Evolutionary conservation across 169 alveolate genomes (phyloP).

Genomic region (Plasmodium inui): DNA sequence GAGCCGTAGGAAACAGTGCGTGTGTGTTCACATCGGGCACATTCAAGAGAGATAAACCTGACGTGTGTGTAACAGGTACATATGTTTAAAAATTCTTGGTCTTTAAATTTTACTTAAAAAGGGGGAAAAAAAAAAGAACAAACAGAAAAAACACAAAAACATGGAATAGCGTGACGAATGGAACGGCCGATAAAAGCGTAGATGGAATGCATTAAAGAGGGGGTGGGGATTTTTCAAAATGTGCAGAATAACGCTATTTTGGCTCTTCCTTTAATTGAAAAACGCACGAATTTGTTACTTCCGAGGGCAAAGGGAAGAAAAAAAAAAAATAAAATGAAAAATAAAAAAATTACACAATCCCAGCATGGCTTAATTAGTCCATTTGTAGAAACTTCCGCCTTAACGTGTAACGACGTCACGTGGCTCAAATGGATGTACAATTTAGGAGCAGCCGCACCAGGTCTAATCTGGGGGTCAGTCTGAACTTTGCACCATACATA

Average conservation of each 20-base stretch:
- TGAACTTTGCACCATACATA: background rate
- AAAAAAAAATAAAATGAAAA: background rate
- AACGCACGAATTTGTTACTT: background rate
- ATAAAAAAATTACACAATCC: background rate
- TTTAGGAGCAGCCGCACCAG: background rate
- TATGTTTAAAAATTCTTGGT: background rate
- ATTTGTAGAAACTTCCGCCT: background rate
- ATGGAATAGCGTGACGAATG: background rate
- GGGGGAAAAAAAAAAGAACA: background rate
- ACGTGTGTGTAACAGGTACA: background rate
- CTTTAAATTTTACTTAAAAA: background rate
- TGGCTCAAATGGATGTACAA: background rate
- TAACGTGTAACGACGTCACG: background rate
- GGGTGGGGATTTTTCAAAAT: background rate
- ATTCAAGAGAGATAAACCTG: background rate
- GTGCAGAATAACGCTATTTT: background rate
- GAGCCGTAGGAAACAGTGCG: background rate
- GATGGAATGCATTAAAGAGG: background rate
- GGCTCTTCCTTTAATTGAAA: background rate
- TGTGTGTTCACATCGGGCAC: background rate
- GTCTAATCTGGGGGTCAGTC: background rate
- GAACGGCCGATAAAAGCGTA: background rate
- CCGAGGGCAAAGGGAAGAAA: background rate
- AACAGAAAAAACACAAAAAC: background rate
- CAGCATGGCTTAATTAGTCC: background rate